Base-by-base conservation (phyloP, 371 early-diverging fungal genomes). In the Syncephalastrum monosporum region DNA sequence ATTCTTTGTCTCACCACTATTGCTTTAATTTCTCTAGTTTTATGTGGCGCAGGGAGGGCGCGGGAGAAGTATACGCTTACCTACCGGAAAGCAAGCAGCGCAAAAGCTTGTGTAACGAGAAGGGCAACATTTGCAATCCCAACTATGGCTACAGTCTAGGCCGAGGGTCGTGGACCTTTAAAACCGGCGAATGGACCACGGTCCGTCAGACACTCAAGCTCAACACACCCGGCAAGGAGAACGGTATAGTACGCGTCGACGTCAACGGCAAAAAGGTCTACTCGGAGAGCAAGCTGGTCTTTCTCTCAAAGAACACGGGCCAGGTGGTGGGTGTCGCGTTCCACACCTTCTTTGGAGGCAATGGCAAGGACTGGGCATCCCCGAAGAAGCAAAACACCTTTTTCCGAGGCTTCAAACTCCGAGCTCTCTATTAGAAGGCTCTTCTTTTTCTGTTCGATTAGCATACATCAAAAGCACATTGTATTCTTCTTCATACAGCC, bases 61-160 rank as follows among this genome's bases (percentile, higher is more conserved):
- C 50, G 16, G 88, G 84, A 17, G 88, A 88, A 72, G 54, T 83
- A 14, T 88, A 88, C 54, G 79, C 83, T 17, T 87, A 87, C 53
- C 70, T 86, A 1, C 74, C 82, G 21, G 69, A 75, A 38, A 63
- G 63, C 14, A 56, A 57, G 5, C 86, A 87, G 60, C 61, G 66
- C 19, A 46, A 64, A 5, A 56, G 60, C 23, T 61, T 84, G 33
- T 81, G 87, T 56, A 57, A 66, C 7, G 67, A 68, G 16, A 68
- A 69, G 21, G 68, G 62, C 0, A 72, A 79, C 45, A 68, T 82
- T 50, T 87, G 87, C 67, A 83, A 85, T 47, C 67, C 79, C 7
- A 67, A 62, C 21, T 84, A 84, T 63, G 87, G 89, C 6, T 78
- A 67, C 54, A 87, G 87, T 23, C 63, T 89, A 27, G 87, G 84